These are phyloP conservation scores for Aspergillus ochraceus DNA, from an alignment of 2,329 filamentous ascomycete species.

Conservation along the genomic window DNA sequence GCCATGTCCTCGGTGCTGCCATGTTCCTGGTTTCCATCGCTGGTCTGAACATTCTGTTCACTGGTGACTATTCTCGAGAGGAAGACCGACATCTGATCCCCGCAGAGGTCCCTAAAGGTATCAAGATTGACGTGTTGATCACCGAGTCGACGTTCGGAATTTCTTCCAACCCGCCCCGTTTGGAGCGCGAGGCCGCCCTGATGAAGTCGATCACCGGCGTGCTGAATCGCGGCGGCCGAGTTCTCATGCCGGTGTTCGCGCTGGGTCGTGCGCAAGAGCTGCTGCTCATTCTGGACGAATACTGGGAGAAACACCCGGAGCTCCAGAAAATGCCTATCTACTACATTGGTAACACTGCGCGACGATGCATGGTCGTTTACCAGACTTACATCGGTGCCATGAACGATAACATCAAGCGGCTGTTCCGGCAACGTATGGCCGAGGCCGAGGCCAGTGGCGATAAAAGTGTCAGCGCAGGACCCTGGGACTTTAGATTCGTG, in stretches of 20 bases:
- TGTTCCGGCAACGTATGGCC: conserved; percentile 91
- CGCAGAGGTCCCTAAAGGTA: conserved; percentile 80
- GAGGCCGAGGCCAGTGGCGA: conserved; percentile 82
- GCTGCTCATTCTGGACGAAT: conserved; percentile 91
- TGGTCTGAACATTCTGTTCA: conserved; percentile 94
- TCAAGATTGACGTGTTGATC: conserved; percentile 95
- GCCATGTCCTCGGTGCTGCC: conserved; percentile 94
- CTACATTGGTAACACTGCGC: conserved; percentile 90
- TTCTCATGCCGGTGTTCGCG: conserved; percentile 92
- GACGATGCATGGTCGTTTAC: conserved; percentile 98
- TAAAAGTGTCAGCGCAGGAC: conserved; percentile 67
- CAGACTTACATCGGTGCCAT: conserved; percentile 97
- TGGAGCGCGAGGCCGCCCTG: conserved; percentile 87
- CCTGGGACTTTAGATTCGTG: conserved; percentile 97
- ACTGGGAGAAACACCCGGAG: conserved; percentile 87
- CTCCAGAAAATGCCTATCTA: conserved; percentile 93
- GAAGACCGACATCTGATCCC: conserved; percentile 95
- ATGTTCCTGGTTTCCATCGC: conserved; percentile 99
- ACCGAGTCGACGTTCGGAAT: conserved; percentile 98
- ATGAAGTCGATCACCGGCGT: conserved; percentile 95
- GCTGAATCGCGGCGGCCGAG: conserved; percentile 85
- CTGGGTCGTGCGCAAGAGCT: conserved; percentile 92
- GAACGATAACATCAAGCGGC: conserved; percentile 97
- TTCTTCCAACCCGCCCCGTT: conserved; percentile 83
- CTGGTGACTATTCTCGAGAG: conserved; percentile 94